Conservation (phyloP, 73 alveolate genomes). For the Paramecium biaurelia region DNA sequence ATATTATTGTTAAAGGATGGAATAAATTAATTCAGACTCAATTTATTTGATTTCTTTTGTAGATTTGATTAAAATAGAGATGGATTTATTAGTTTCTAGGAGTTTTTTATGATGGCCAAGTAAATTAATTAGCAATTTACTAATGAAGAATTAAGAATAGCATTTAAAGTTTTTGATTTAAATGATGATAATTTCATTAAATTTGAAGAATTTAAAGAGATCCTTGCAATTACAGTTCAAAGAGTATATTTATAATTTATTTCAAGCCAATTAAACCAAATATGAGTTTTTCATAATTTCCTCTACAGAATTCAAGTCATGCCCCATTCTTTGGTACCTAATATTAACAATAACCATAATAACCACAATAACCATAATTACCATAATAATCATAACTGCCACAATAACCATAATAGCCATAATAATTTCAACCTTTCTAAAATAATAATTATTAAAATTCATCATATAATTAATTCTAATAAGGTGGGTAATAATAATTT, state of each 20-base stretch:
- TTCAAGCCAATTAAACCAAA: background rate
- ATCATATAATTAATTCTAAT: too few species aligned
- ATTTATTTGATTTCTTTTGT: background rate
- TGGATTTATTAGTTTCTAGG: background rate
- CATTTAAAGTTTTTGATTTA: constrained; percentile 31
- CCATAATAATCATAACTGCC: background rate
- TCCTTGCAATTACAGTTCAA: background rate
- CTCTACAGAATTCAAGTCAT: background rate
- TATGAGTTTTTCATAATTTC: background rate
- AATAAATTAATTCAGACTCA: background rate
- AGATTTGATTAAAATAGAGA: background rate
- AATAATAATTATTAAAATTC: background rate
- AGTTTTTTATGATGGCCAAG: background rate
- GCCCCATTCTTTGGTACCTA: background rate
- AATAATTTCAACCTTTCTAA: background rate
- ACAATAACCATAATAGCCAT: too few species aligned
- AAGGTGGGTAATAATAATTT: background rate
- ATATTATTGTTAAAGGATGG: background rate
- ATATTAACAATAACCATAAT: background rate
- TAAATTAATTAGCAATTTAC: background rate
- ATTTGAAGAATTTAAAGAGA: constrained; percentile 1
- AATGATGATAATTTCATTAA: constrained; percentile 27
- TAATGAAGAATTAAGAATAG: background rate
- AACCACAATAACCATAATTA: too few species aligned
- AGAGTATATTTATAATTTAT: background rate